Base-by-base conservation (phyloP, 345 rosid genomes). In the Salix suchowensis region DNA sequence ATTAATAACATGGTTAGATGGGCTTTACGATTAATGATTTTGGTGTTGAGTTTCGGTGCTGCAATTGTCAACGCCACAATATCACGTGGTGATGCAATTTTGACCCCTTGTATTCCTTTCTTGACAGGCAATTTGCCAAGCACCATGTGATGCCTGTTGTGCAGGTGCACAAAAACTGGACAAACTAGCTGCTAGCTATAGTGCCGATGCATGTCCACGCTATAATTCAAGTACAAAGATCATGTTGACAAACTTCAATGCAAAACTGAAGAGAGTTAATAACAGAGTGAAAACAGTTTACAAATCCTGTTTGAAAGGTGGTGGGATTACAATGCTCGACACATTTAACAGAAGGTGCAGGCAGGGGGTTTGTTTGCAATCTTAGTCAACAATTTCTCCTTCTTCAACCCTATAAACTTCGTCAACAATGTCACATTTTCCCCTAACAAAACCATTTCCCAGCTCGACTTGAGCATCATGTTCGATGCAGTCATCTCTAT, bases 381-480 rank as follows among this genome's bases (percentile, higher is more conserved):
- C 46, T 79, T 78, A 89, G 80, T 91, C 88, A 13, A 86, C 75
- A 82, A 89, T 86, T 82, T 91, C 95, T 71, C 91, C 95, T 78
- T 89, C 86, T 58, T 72, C 87, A 24, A 67, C n/a, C n/a, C 13
- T 76, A 9, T 28, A 58, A 32, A 50, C 23, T 74, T 79, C 74
- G 15, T 34, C 70, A 15, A 21, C 36, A 16, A 55, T n/a, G 24
- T 15, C 70, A 40, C 5, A 52, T 23, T 72, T 77, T 70, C 67
- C 85, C 62, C 24, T 6, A 1, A 40, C 74, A 58, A 18, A 15
- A 54, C 58, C 11, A 26, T 39, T 60, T 61, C n/a, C 66, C 69
- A 65, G 67, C 54, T 79, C 78, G 23, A 19, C 62, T 44, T 62
- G 64, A 37, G 23, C 76, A 60, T 13, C 66, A 6, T 66, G 13